Evolutionary conservation across 176 grass and related monocot species (phyloP), one percentile per base, ranked within the genome.

Genomic region (Aegilops umbellulata): DNA sequence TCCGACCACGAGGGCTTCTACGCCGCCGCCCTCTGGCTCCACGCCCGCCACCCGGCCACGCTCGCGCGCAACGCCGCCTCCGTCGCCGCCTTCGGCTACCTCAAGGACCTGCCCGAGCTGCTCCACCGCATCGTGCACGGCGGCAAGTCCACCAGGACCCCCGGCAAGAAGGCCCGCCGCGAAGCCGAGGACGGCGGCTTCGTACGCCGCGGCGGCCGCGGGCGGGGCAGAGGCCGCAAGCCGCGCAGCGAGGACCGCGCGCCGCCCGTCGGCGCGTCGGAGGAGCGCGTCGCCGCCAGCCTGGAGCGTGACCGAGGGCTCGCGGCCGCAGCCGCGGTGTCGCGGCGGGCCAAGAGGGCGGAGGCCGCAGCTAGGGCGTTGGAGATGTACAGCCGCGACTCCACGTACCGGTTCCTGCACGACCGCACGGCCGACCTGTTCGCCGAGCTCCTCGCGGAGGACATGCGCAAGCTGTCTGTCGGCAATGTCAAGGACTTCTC

Each of bases 81-180:
- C 51, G 58, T 95, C 29, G 77, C 93, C 9, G 66, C 79, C 1
- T 93, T 97, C 65, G 95, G 95, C 0, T 97, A 97, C 69, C 80
- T 97, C 77, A 97, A 97, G 92, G 95, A 98, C 85, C 82, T 98
- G 60, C 93, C 93, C 53, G 93, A 98, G 95, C 82, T 98, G 16
- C 91, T 98, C 41, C 89, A 98, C 80, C 87, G 93, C 19, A 74
- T 98, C 71, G 62, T 92, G 20, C 82, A 91, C 60, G 91, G 91
- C 19, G 89, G 69, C 1, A 61, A 15, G 39, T 87, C 91, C 29
- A 94, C 83, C 14, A 61, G 91, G 36, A 91, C 82, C 0, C 92
- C 92, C 20, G 85, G 86, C 29, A 91, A 86, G 83, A 89, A 89
- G 88, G 88, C 78, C 1, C 77, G 61, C 82, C 82, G 31, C 51